phyloP scores from a whole-genome alignment of 495 filamentous ascomycete genomes.

The Xylaria scruposa region DNA sequence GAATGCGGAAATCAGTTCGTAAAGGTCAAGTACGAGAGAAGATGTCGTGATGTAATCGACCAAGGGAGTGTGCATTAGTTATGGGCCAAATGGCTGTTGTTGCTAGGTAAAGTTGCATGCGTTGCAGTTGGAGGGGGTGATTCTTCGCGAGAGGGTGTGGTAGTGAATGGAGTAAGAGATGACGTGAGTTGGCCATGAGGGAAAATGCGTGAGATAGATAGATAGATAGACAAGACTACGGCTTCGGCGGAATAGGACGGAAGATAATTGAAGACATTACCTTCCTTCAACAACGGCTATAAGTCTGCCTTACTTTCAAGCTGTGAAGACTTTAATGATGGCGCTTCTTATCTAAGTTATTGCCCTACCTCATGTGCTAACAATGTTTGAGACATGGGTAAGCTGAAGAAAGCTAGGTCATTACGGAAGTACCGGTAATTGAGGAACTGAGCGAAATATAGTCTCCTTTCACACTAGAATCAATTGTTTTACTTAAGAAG shows the following conservation, averaged over 20 bases:
- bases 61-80: neutral
- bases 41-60: constrained; percentile 18
- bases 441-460: neutral
- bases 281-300: neutral
- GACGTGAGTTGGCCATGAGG: constrained; percentile 20
- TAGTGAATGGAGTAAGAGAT: neutral
- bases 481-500: neutral
- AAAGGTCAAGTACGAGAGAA: constrained; percentile 10
- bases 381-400: neutral
- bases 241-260: constrained; percentile 1
- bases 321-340: neutral
- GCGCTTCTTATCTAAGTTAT: no score
- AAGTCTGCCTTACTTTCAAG: neutral
- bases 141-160: constrained; percentile 24
- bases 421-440: neutral
- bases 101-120: constrained; percentile 14
- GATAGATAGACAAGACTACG: neutral
- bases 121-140: neutral
- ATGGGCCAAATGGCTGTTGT: constrained; percentile 6
- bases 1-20: constrained; percentile 20
- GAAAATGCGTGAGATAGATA: neutral
- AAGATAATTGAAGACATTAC: neutral
- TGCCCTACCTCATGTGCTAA: neutral
- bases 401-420: neutral
- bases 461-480: neutral